Evolutionary conservation across 495 filamentous ascomycete species (phyloP).

Genomic region (Choiromyces venosus): DNA sequence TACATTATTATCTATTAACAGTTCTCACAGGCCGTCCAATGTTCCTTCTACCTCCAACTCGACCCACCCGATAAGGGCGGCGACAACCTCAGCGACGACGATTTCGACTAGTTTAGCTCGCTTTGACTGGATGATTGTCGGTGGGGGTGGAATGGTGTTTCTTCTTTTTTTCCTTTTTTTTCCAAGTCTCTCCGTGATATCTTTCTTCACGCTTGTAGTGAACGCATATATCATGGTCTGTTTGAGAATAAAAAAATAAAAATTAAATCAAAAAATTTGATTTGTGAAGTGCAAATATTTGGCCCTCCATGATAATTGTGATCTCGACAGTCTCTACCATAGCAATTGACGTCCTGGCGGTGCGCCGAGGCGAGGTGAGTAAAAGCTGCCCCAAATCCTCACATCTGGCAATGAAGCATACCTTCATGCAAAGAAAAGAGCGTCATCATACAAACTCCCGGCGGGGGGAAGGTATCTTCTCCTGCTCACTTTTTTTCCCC

Average conservation of each 20-base stretch:
- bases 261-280: neutral
- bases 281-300: too few relatives aligned
- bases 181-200: neutral
- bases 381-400: too few relatives aligned
- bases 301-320: too few relatives aligned
- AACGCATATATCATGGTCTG: neutral
- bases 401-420: too few relatives aligned
- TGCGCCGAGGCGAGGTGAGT: too few relatives aligned
- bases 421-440: too few relatives aligned
- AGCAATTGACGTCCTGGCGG: too few relatives aligned
- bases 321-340: too few relatives aligned
- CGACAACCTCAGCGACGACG: constrained; percentile 23
- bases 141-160: too few relatives aligned
- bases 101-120: constrained; percentile 16
- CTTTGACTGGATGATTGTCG: neutral
- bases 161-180: neutral
- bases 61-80: constrained; percentile 25
- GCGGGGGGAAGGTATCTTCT: too few relatives aligned
- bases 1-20: neutral
- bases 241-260: neutral
- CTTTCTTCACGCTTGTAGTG: neutral
- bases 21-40: constrained; percentile 29
- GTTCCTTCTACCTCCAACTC: constrained; percentile 29
- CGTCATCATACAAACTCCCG: too few relatives aligned
- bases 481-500: too few relatives aligned